phyloP scores from a whole-genome alignment of 2,329 filamentous ascomycete genomes.

The Neofusicoccum sp. region DNA sequence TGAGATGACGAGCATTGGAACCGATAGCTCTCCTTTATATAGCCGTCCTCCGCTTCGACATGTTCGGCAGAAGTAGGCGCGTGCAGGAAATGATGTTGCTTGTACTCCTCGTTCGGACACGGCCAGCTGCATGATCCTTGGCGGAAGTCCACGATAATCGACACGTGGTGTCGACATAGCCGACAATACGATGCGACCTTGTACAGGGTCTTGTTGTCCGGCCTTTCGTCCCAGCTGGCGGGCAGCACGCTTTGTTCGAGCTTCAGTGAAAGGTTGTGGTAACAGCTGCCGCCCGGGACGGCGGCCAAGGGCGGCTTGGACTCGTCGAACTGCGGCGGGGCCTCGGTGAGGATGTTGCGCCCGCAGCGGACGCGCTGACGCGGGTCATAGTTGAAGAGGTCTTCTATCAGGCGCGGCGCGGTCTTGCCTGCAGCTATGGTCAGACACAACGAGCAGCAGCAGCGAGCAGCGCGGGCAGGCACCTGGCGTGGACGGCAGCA shows the following conservation, averaged over 20 bases:
- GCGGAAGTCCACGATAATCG: conserved; percentile 55
- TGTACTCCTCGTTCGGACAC: conserved; percentile 50
- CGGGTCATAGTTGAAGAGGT: conserved; percentile 54
- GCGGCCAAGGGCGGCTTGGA: conserved; percentile 32
- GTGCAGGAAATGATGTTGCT: conserved; percentile 62
- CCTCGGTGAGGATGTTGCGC: conserved; percentile 58
- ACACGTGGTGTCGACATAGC: conserved; percentile 61
- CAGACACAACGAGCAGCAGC: neutral
- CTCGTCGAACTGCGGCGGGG: conserved; percentile 53
- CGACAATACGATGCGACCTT: conserved; percentile 61
- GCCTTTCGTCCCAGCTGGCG: conserved; percentile 37
- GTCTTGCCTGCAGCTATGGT: conserved; percentile 42
- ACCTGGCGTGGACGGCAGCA: conserved; percentile 10
- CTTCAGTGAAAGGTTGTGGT: conserved; percentile 60
- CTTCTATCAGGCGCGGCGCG: conserved; percentile 50
- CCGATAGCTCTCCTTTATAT: conserved; percentile 29
- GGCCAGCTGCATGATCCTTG: conserved; percentile 38
- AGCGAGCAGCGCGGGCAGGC: neutral
- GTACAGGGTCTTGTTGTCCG: conserved; percentile 45
- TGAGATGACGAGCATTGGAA: conserved; percentile 60
- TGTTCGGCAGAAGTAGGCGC: conserved; percentile 32
- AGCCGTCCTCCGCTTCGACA: conserved; percentile 21
- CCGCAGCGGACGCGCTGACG: conserved; percentile 44
- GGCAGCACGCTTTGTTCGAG: conserved; percentile 52
- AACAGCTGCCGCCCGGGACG: conserved; percentile 50